Conservation (phyloP, 768 basidiomycete species). For the Termitomyces sp. region DNA sequence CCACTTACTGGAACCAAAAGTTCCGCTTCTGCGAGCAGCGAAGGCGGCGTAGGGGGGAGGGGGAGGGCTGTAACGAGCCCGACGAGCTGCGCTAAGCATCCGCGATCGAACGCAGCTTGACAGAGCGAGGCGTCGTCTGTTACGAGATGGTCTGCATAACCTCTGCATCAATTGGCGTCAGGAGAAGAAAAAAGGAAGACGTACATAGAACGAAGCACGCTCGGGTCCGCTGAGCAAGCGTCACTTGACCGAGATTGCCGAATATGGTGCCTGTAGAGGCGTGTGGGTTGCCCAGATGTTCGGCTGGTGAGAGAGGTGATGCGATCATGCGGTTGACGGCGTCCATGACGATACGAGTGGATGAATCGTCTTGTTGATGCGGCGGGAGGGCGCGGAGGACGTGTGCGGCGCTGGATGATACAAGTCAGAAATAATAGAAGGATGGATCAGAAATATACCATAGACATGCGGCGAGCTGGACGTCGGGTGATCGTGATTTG, state of each 20-base stretch:
- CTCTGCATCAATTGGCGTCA: not conserved
- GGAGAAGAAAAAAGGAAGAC: conserved; percentile 19
- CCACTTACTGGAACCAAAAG: not conserved
- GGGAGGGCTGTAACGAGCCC: conserved; percentile 49
- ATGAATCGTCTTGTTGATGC: conserved; percentile 32
- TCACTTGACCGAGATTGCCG: not conserved
- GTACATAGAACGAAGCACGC: conserved; percentile 75
- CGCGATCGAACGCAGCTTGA: conserved; percentile 64
- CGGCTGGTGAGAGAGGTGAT: conserved; percentile 19
- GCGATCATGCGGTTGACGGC: conserved; percentile 58
- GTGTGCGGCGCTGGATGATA: conserved; percentile 45
- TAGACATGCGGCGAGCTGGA: conserved; percentile 66
- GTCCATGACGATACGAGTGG: conserved; percentile 60
- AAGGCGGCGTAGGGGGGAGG: conserved; percentile 22
- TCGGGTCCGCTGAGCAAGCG: not conserved
- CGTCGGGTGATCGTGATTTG: conserved; percentile 53
- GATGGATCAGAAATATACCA: conserved; percentile 37
- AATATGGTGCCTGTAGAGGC: not conserved
- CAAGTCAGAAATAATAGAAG: not conserved
- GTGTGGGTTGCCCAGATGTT: not conserved
- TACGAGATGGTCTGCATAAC: conserved; percentile 54
- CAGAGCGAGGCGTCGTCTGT: conserved; percentile 66
- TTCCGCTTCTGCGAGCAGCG: not conserved
- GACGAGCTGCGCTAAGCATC: conserved; percentile 53
- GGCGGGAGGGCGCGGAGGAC: conserved; percentile 47